Base-by-base conservation (phyloP, 345 rosid species). In the Moringa oleifera region DNA sequence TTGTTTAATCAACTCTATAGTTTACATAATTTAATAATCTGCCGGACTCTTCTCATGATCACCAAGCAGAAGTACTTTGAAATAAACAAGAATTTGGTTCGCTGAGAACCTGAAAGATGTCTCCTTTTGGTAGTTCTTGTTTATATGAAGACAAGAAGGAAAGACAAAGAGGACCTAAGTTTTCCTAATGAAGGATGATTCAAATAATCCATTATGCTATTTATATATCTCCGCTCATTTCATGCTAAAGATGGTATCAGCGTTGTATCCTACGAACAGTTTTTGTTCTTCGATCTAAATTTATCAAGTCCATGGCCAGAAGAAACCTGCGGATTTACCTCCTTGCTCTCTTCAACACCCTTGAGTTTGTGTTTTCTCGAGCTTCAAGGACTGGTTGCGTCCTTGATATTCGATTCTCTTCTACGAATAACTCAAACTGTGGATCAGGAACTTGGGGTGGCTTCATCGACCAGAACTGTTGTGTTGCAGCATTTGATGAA, bases 371-470 rank as follows among this genome's bases (percentile, higher is more conserved):
- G 0, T 25, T 36, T 57, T 55, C 73, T 28, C 58, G 59, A 31
- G 13, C 54, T 57, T 23, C 55, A 13, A 16, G 2, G 18, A 18
- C 22, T 16, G 61, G 41, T 49, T 81, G 85, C 73, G 61, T 66
- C 13, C 77, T 78, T 49, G 69, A 81, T 31, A 31, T 75, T 41
- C 56, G 70, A 15, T 47, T 55, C 12, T 56, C 74, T 36, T 11
- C 53, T 22, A 15, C 47, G 45, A 53, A 55, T 1, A 47, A 51
- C 55, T 73, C 69, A 36, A 55, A 49, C 22, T 68, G 79, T 55
- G 64, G 21, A 23, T 25, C 59, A 9, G 65, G 66, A 18, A 70
- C 61, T 50, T 80, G 83, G 83, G 80, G 71, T 4, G 79, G 80
- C 6, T 76, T 81, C 37, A 64, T 78, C 51, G 51, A 59, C 25